Evolutionary conservation across 2,329 filamentous ascomycete species (phyloP), one percentile per base, ranked within the genome.

Genomic region (Sclerotinia nivalis): DNA sequence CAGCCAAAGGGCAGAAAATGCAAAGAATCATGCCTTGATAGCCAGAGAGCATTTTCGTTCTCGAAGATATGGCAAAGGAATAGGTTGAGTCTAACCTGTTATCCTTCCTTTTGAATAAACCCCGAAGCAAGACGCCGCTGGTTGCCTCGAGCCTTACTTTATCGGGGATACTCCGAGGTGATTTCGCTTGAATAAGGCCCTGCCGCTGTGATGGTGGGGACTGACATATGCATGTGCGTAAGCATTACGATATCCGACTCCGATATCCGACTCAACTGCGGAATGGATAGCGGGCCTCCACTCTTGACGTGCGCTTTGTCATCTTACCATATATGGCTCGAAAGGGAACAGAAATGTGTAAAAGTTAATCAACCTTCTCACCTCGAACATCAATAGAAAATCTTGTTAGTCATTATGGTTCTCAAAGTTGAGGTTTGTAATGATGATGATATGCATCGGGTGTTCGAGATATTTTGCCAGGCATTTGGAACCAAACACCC

Each of bases 401-500:
- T 18, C 6, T n/a, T 25, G 1, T 20, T 40, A 50, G 45, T 37
- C 49, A 66, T 28, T 6, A 66, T 66, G 62, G 62, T 55, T 55
- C 49, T 66, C n/a, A 54, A 66, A 66, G 49, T 66, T 66, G 62
- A 66, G 62, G 4, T 55, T 28, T 66, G 62, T n/a, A 66, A 55
- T 34, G 62, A 66, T 18, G 62, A 66, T 55, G 62, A 66, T 28
- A 66, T 66, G 62, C 62, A 55, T 12, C 49, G 62, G 49, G 49
- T 66, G 4, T 66, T 66, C 37, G 62, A 66, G 49, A 66, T 66
- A 15, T 55, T 66, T 55, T 55, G 62, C 50, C 31, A 54, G 49
- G 62, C 62, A 52, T 66, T 66, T n/a, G 62, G 49, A 9, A 31
- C 10, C 5, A 66, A 22, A 31, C 34, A 54, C 10, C n/a, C 62